Base-by-base conservation (phyloP, 2,329 filamentous ascomycete genomes). In the Epichloe hybrida region DNA sequence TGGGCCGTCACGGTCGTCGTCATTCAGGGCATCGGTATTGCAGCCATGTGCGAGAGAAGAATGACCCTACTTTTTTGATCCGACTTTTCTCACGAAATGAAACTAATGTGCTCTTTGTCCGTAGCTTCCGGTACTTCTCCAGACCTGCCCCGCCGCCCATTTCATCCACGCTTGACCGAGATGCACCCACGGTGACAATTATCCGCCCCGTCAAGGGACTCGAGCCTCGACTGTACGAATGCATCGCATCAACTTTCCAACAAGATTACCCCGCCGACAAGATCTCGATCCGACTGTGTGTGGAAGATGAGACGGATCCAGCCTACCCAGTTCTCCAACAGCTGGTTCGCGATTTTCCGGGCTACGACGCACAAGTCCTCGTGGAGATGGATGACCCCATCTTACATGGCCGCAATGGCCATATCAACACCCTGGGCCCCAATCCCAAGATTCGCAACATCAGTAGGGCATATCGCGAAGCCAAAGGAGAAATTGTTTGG, bases 371-470 rank as follows among this genome's bases (percentile, higher is more conserved):
- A 2, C 76, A 75, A 49, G 73, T 97, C 3, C 75, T 90, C 11
- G 74, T 96, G 46, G 91, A 96, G 69, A 79, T 86, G 47, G 85
- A 95, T 53, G 89, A 95, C 63, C 80, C 85, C 0, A 66, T 80
- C 34, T 70, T 95, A 8, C 76, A 80, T 49, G 76, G 74, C 34
- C 60, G 71, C 35, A 66, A 69, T 11, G 75, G 74, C 49, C 67
- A 74, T 45, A 60, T 68, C 47, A 68, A 76, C 55, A 75, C 79
- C 51, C 75, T 97, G 51, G 94, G 94, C 0, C 93, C 93, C 1
- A 98, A 98, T 62, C 93, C 93, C n/a, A 98, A 98, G 72, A 94
- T 98, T 59, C 77, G 93, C 48, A 98, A 98, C 65, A 88, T 97
- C 74, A 96, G 90, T 64, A 80, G 88, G 42, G 90, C 88, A 2